Percentiles rank a stretch among this genome's conserved stretches.
Evolutionary conservation across 2,329 filamentous ascomycete species (phyloP).

Genomic region (Beauveria sp.): DNA sequence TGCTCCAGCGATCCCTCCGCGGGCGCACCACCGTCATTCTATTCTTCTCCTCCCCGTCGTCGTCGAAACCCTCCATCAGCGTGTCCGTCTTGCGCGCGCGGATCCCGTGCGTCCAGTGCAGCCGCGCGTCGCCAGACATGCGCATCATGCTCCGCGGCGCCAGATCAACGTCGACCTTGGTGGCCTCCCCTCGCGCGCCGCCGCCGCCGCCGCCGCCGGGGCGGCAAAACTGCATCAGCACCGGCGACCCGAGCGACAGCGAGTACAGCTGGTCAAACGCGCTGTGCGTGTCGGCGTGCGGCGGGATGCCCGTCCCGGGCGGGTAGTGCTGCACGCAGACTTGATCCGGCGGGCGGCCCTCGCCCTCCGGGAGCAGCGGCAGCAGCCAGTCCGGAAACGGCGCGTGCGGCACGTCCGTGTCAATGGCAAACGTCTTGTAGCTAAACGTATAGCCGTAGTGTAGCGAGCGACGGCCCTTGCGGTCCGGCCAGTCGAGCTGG

Average conservation of each 20-base stretch:
- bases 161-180: conserved; percentile 37
- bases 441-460: conserved; percentile 52
- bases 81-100: conserved; percentile 44
- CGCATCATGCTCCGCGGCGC: conserved; percentile 42
- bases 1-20: conserved; percentile 42
- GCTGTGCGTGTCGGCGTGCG: conserved; percentile 51
- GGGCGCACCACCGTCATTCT: conserved; percentile 25
- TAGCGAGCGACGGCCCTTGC: conserved; percentile 38
- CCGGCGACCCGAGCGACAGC: conserved; percentile 33
- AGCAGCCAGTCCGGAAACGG: conserved; percentile 44
- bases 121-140: conserved; percentile 40
- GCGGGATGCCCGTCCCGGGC: conserved; percentile 51
- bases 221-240: conserved; percentile 37
- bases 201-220: neutral
- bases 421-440: conserved; percentile 51
- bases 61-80: conserved; percentile 20
- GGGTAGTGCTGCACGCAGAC: conserved; percentile 55
- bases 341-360: conserved; percentile 40
- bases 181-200: no score
- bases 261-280: conserved; percentile 38
- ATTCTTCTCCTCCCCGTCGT: no score
- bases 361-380: conserved; percentile 37
- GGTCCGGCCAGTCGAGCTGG: conserved; percentile 39
- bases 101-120: conserved; percentile 51
- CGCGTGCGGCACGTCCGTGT: conserved; percentile 39